Base-by-base conservation (phyloP, 176 grass and related monocot genomes). In the Zea luxurians region DNA sequence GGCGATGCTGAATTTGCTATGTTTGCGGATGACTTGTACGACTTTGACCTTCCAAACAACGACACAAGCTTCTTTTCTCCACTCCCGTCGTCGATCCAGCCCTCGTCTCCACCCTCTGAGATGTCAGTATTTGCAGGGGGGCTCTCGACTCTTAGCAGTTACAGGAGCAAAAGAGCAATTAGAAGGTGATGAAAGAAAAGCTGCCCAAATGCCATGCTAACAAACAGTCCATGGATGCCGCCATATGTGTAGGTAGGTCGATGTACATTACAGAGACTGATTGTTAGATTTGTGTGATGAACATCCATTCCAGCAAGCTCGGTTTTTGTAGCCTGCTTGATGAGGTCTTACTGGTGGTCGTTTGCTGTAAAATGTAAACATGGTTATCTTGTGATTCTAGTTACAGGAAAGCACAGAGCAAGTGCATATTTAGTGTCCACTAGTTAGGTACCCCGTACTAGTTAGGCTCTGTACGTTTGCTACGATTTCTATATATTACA, bases 51-150 rank as follows among this genome's bases (percentile, higher is more conserved):
- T 46, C 66, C 75, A 15, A 80, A 53, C 60, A 69, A 37, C 43
- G 75, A 60, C 20, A 52, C 60, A 4, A 85, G 54, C 53, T 80
- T 85, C 60, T 88, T 82, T 48, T 82, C 82, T 17, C 85, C 71
- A 2, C 69, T 87, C 70, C 73, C 91, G 1, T 27, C 27, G 27
- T 86, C 85, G 0, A 46, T 88, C 36, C 83, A 74, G 60, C 65
- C 91, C 45, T 65, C 80, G 1, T 82, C 88, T 34, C 88, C 81
- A 13, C 58, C 91, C 38, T 74, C 85, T 0, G 81, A 86, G 71
- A 82, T 92, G 80, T 89, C 90, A 7, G 86, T 83, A 35, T 86
- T 89, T 41, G 78, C 81, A 7, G 87, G 90, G 7, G 87, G 87
- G 0, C 72, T 89, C 5, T 89, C 87, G 4, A 85, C 87, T 6